Evolutionary conservation across 352 stramenopile species (phyloP).

Genomic region (Thalassiosira ordinaria): DNA sequence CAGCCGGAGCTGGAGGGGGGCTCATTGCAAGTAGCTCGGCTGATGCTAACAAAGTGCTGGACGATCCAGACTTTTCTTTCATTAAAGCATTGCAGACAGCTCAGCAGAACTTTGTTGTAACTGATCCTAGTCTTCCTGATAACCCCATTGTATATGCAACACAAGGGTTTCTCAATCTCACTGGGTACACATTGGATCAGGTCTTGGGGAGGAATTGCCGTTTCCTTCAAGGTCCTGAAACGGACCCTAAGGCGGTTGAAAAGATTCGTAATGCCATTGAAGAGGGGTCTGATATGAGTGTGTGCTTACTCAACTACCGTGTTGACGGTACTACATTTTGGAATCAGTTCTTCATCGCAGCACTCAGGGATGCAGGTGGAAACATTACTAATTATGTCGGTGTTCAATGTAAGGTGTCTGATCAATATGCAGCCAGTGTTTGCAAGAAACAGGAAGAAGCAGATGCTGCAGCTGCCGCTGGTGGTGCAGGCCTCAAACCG

Average conservation of each 20-base stretch:
- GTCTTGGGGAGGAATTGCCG: slow-evolving; percentile 85
- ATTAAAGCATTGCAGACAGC: slow-evolving; percentile 78
- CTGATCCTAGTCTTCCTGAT: slow-evolving; percentile 83
- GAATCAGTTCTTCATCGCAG: slow-evolving; percentile 89
- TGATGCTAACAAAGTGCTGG: slow-evolving; percentile 84
- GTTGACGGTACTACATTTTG: slow-evolving; percentile 88
- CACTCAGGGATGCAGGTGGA: slow-evolving; percentile 85
- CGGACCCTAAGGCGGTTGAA: slow-evolving; percentile 74
- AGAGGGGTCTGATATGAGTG: slow-evolving; percentile 80
- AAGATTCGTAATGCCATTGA: slow-evolving; percentile 69
- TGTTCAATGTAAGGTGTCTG: slow-evolving; percentile 87
- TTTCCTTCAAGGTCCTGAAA: slow-evolving; percentile 85
- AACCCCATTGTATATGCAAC: slow-evolving; percentile 87
- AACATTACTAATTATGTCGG: slow-evolving; percentile 90
- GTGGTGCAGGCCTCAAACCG: background rate
- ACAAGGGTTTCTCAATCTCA: slow-evolving; percentile 79
- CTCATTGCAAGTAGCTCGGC: slow-evolving; percentile 73
- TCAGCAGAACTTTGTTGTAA: slow-evolving; percentile 85
- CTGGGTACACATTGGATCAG: slow-evolving; percentile 79
- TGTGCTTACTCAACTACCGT: slow-evolving; percentile 88
- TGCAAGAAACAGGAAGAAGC: slow-evolving; percentile 67
- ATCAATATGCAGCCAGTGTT: slow-evolving; percentile 81
- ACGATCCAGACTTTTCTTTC: slow-evolving; percentile 79
- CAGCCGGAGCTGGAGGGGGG: slow-evolving; percentile 56
- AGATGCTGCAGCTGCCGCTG: slow-evolving; percentile 38